A percentile compares a stretch with the other conserved stretches of the same genome.
Evolutionary conservation across 495 filamentous ascomycete species (phyloP).

Genomic region (Apiosordaria backusii): DNA sequence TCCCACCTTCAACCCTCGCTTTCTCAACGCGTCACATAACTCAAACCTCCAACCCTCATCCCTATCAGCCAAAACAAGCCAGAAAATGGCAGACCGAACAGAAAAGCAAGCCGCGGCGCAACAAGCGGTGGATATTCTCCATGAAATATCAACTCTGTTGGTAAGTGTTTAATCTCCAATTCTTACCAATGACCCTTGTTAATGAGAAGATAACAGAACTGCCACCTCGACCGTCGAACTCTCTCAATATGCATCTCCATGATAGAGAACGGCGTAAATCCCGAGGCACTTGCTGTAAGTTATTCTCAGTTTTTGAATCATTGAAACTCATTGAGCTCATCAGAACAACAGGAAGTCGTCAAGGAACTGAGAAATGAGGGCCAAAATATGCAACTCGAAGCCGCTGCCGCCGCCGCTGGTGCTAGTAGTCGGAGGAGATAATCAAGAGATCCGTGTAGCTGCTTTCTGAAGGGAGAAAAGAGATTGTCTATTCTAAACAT

Average conservation of each 20-base stretch:
- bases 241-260: conserved; percentile 92
- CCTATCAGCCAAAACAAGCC: conserved; percentile 4
- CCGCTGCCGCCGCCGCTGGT: conserved; percentile 3
- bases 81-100: conserved; percentile 43
- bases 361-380: conserved; percentile 18
- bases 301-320: neutral
- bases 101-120: conserved; percentile 83
- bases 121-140: conserved; percentile 91
- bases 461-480: neutral
- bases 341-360: conserved; percentile 1
- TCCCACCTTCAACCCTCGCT: neutral
- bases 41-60: neutral
- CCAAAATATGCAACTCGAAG: conserved; percentile 16
- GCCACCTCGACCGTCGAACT: conserved; percentile 81
- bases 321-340: neutral
- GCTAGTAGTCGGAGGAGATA: conserved; percentile 4
- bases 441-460: too few species aligned
- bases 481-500: neutral
- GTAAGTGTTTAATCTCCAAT: conserved; percentile 44
- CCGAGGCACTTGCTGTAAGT: conserved; percentile 87
- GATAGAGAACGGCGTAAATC: conserved; percentile 96
- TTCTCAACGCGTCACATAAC: conserved; percentile 2
- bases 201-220: conserved; percentile 60
- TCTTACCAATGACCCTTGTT: conserved; percentile 1
- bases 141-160: conserved; percentile 87